phyloP scores from a whole-genome alignment of 78 protist species.

The Cavenderia fasciculata region DNA sequence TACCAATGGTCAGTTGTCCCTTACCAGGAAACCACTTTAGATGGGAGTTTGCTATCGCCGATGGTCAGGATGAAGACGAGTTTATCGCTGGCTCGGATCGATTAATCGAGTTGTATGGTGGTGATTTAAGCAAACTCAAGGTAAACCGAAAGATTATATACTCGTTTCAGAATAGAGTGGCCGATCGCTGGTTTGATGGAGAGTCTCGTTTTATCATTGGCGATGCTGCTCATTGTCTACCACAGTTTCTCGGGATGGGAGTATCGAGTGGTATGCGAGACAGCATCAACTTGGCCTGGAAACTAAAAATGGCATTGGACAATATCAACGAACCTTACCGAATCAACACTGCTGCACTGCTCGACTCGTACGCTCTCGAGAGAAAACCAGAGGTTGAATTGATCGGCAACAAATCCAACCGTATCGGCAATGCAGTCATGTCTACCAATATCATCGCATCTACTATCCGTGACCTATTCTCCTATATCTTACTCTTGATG shows the following conservation, averaged over 20 bases:
- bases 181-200: constrained; percentile 28
- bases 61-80: constrained; percentile 1
- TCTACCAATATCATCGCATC: background rate
- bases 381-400: constrained; percentile 20
- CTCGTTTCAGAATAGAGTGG: constrained; percentile 4
- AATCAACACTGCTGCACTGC: background rate
- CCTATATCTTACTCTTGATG: background rate
- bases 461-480: background rate
- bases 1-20: constrained; percentile 25
- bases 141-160: constrained; percentile 2
- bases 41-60: constrained; percentile 5
- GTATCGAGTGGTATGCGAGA: constrained; percentile 45
- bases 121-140: background rate
- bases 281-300: constrained; percentile 29
- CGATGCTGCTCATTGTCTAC: constrained; percentile 38
- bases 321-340: background rate
- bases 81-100: background rate
- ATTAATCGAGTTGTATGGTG: background rate
- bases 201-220: constrained; percentile 17
- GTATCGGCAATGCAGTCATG: constrained; percentile 29
- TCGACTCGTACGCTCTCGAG: constrained; percentile 7
- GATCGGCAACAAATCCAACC: background rate
- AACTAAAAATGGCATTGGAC: background rate
- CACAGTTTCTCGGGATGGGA: constrained; percentile 65
- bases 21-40: constrained; percentile 14